Conservation (phyloP, 306 rosid genomes). For the Trichosanthes truncata region DNA sequence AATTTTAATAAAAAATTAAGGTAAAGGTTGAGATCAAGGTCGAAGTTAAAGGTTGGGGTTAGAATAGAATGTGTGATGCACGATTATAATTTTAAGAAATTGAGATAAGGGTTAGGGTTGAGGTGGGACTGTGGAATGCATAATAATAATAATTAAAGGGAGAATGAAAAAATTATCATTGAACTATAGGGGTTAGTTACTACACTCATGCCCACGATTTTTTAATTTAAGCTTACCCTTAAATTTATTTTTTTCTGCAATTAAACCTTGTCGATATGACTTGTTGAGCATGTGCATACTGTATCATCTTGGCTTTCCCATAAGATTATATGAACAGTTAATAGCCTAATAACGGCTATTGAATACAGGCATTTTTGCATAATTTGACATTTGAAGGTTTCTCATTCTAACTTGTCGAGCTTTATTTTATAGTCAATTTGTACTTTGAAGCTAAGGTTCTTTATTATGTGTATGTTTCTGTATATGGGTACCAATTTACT, state of each 20-base stretch:
- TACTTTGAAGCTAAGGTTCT: neutral
- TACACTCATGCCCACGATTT: neutral
- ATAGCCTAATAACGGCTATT: neutral
- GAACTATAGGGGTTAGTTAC: neutral
- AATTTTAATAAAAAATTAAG: neutral
- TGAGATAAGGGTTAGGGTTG: neutral
- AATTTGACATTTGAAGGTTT: neutral
- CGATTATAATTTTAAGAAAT: neutral
- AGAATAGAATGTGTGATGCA: neutral
- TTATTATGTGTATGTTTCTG: neutral
- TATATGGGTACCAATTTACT: neutral
- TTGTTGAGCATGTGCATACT: neutral
- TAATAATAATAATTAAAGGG: neutral
- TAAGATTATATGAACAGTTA: neutral
- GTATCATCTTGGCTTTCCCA: neutral
- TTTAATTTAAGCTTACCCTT: neutral
- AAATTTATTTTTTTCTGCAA: neutral
- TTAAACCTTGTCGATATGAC: neutral
- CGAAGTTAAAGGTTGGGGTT: neutral
- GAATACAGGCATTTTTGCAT: neutral
- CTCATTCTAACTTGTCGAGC: neutral
- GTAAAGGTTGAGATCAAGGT: neutral
- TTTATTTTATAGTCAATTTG: neutral
- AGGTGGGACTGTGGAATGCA: neutral
- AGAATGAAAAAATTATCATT: neutral